Evolutionary conservation across 805 yeast genomes (phyloP).

Genomic region (Cyberlindnera amylophila): DNA sequence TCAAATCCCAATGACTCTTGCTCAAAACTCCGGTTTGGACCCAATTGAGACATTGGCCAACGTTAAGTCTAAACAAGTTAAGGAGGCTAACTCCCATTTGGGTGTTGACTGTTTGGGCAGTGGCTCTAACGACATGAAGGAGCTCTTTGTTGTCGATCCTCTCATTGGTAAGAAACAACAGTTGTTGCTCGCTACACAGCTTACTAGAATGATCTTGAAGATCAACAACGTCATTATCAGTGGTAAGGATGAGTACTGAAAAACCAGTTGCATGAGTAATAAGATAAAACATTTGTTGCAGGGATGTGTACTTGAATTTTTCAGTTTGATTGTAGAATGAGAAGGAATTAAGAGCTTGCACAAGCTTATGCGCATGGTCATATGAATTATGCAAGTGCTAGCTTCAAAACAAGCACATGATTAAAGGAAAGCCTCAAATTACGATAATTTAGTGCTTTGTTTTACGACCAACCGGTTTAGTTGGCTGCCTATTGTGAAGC

Average conservation of each 20-base stretch:
- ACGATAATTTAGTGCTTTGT: no score
- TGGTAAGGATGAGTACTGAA: constrained; percentile 69
- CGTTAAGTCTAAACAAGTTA: constrained; percentile 80
- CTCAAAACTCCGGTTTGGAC: constrained; percentile 94
- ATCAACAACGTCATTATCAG: constrained; percentile 94
- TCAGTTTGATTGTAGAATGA: no score
- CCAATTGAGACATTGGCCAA: constrained; percentile 87
- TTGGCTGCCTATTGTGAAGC: no score
- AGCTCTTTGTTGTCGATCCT: constrained; percentile 93
- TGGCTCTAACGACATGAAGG: constrained; percentile 89
- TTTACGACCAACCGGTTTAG: no score
- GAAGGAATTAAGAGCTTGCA: no score
- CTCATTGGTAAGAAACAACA: constrained; percentile 97
- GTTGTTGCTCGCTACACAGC: constrained; percentile 89
- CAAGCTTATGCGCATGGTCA: no score
- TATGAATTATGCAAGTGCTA: no score
- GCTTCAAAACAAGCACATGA: no score
- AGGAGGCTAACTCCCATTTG: constrained; percentile 61
- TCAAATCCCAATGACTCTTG: constrained; percentile 87
- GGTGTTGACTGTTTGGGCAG: constrained; percentile 94
- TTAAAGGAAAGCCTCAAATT: no score
- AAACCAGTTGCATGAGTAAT: background rate
- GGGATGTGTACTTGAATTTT: no score
- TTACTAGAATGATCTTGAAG: constrained; percentile 95
- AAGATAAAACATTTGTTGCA: no score